Conservation (phyloP, 1,139 yeast species). For the Debaryomycetaceae sp. region DNA sequence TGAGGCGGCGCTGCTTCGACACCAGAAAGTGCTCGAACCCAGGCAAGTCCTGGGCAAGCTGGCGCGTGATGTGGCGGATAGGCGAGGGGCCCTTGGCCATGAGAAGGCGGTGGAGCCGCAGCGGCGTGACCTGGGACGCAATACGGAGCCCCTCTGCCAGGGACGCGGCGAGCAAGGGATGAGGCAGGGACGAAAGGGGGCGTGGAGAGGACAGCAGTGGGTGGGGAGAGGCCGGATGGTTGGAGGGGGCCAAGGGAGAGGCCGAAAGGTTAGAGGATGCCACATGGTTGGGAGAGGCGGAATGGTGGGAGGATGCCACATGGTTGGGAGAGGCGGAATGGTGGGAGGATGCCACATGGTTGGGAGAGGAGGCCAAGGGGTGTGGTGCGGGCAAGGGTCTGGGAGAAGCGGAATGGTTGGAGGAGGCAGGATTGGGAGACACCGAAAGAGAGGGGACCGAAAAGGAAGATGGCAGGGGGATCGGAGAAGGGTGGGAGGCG, state of each 20-base stretch:
- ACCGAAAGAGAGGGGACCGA: background rate
- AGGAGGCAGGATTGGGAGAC: background rate
- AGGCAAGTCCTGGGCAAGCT: constrained; percentile 62
- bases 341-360: background rate
- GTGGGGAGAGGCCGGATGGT: constrained; percentile 1
- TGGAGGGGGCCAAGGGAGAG: constrained; percentile 1
- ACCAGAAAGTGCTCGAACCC: constrained; percentile 73
- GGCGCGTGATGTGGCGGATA: constrained; percentile 78
- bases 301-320: background rate
- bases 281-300: background rate
- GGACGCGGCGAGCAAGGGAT: constrained; percentile 64
- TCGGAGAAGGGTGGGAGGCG: background rate
- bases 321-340: background rate
- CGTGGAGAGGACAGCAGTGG: background rate
- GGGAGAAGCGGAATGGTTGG: background rate
- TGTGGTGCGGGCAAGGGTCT: background rate
- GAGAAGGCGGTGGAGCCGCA: constrained; percentile 59
- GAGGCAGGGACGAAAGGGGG: constrained; percentile 1
- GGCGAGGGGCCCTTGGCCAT: constrained; percentile 79
- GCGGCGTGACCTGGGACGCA: constrained; percentile 77
- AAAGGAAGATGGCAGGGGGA: background rate
- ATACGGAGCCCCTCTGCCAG: constrained; percentile 86
- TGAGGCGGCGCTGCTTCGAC: constrained; percentile 81
- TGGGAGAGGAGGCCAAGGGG: background rate
- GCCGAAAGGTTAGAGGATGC: background rate